These are phyloP conservation scores for Neonothopanus nambi DNA, from an alignment of 1,284 basidiomycete species.

Conservation along the genomic window DNA sequence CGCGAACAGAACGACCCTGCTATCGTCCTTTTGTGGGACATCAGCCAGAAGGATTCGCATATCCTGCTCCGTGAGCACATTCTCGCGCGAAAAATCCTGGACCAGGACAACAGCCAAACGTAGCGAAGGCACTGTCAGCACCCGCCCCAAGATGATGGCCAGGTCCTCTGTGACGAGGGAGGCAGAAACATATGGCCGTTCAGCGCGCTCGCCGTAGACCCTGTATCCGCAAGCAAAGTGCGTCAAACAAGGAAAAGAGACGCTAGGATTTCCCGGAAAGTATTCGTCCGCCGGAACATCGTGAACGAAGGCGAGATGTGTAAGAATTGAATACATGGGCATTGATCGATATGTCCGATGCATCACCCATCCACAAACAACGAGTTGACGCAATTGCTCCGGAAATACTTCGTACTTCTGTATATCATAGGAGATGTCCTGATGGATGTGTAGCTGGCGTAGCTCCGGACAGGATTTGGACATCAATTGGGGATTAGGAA, in stretches of 20 bases:
- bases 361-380: constrained; percentile 5
- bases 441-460: neutral
- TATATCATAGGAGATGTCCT: neutral
- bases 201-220: neutral
- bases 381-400: neutral
- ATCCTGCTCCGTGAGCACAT: neutral
- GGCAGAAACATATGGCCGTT: neutral
- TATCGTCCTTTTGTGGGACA: neutral
- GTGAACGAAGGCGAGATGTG: constrained; percentile 8
- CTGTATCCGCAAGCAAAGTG: constrained; percentile 10
- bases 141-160: neutral
- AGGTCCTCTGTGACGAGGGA: neutral
- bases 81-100: constrained; percentile 2
- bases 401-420: neutral
- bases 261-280: constrained; percentile 1
- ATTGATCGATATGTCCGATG: neutral
- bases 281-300: neutral
- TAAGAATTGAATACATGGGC: constrained; percentile 1
- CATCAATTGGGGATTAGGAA: neutral
- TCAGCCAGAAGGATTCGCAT: neutral
- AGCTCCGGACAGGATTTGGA: neutral
- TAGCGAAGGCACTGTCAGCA: neutral
- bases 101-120: neutral
- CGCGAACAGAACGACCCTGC: neutral
- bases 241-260: constrained; percentile 1